Base-by-base conservation (phyloP, 1,284 basidiomycete species). In the Coniferiporia sulphurascens region DNA sequence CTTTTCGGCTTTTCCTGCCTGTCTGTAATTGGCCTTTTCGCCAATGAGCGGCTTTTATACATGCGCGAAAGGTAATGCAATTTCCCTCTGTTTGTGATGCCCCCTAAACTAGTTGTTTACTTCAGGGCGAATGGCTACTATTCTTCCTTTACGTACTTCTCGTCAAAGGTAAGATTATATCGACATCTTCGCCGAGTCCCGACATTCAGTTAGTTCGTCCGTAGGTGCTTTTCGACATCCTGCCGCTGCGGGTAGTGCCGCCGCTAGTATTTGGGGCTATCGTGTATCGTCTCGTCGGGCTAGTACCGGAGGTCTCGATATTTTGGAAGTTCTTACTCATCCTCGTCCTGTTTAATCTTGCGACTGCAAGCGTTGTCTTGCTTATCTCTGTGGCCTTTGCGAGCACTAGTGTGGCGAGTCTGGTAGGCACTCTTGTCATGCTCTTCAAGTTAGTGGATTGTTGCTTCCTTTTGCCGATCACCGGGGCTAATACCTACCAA, bases 291-390 rank as follows among this genome's bases (percentile, higher is more conserved):
- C 83, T 97, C 6, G 93, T 98, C 2, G 96, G 96, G 7, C 85
- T 99, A 45, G 95, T 98, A 13, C 91, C 93, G 0, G 89, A 86
- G 5, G 88, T 98, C 4, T 78, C 84, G 0, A 86, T 84, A 15
- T 98, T 98, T 78, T 98, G 96, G 95, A 97, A 97, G 75, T 98
- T 98, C 77, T 87, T 98, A 75, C 85, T 99, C 65, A 90, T 87
- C 1, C 82, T 98, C 34, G 93, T 99, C 10, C 74, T 98, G 46
- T 98, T 98, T 85, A 98, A 98, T 74, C 76, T 98, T 60, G 90
- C 94, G 0, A 95, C 95, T 1, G 93, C 93, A 19, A 92, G 89
- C 66, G 89, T 95, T 49, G 90, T 98, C 43, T 77, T 99, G 6
- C 84, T 95, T 72, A 80, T 99, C 48, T 94, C 91, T 9, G 91